Evolutionary conservation across 2,329 filamentous ascomycete genomes (phyloP), one percentile per base, ranked within the genome.

Genomic region (Neoarthrinium moseri): DNA sequence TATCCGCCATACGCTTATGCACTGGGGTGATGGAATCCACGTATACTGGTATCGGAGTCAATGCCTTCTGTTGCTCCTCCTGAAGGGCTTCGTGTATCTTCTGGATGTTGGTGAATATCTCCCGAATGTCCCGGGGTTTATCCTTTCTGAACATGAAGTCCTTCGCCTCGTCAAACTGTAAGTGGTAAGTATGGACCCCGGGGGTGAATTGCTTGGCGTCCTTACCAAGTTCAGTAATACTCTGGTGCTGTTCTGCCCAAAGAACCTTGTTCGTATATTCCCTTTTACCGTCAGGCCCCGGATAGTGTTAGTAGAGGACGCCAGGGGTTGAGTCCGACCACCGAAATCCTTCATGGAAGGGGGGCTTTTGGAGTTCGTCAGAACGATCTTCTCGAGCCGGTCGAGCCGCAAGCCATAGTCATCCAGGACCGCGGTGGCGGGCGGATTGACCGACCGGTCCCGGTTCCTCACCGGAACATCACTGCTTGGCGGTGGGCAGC

Each of bases 1-100:
- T 77, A 47, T 81, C 77, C 23, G 68, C 70, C 78, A 81, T 81
- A 37, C 78, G 74, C 57, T 78, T 78, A 46, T 73, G 72, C 3
- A 81, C 69, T 0, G 78, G 77, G 57, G 78, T 75, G 65, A 80
- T 75, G n/a, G 77, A 80, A 53, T 81, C 75, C 22, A 80, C 77
- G 53, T 74, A 81, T 24, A 81, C 77, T 3, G 74, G 68, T 35
- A 81, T 79, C 1, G 78, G 77, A 5, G 71, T 62, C 32, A 78
- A 60, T 0, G 68, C 69, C 52, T 72, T 71, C 43, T 64, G 64
- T 53, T 74, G 70, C 23, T 76, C 71, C 39, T 73, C 69, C 51
- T 74, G 72, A 7, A 80, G 61, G 12, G 67, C 60, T 49, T 65
- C 71, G 54, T 80, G 71, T 29, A 80, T 68, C 35, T 69, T 68